Conservation (phyloP, 2,329 filamentous ascomycete species). For the Arthrinium phaeospermum region DNA sequence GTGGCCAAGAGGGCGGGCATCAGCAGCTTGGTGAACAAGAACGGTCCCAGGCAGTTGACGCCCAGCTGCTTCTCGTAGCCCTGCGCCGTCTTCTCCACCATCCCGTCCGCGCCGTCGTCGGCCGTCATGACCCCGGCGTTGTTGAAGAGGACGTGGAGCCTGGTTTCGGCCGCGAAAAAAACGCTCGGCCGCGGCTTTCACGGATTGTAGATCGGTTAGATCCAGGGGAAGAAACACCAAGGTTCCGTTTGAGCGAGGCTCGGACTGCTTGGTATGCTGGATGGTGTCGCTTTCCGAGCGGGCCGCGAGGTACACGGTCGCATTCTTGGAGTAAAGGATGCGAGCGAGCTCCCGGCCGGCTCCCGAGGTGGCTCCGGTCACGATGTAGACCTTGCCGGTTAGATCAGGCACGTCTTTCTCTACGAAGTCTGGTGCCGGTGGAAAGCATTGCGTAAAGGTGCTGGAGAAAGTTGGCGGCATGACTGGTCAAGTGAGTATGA, state of each 20-base stretch:
- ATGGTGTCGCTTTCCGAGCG: constrained; percentile 50
- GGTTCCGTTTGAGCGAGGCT: constrained; percentile 40
- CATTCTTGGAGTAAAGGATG: constrained; percentile 48
- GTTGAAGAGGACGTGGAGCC: constrained; percentile 47
- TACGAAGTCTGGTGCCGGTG: constrained; percentile 24
- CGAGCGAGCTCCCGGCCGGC: constrained; percentile 45
- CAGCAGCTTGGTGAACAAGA: constrained; percentile 38
- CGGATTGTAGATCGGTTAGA: constrained; percentile 44
- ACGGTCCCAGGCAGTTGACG: constrained; percentile 35
- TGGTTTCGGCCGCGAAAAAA: constrained; percentile 42
- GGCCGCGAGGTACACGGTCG: constrained; percentile 50
- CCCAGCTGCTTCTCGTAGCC: constrained; percentile 39
- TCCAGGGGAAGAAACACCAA: constrained; percentile 45
- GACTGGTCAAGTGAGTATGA: neutral
- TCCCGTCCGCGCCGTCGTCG: constrained; percentile 28
- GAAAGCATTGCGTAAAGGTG: neutral
- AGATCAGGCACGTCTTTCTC: constrained; percentile 30
- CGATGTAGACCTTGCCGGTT: constrained; percentile 27
- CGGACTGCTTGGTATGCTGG: constrained; percentile 43
- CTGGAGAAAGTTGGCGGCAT: constrained; percentile 2
- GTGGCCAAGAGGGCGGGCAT: constrained; percentile 33
- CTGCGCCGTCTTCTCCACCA: constrained; percentile 26
- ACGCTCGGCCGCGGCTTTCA: constrained; percentile 43
- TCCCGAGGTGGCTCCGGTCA: constrained; percentile 37
- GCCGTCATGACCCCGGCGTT: constrained; percentile 45